Evolutionary conservation across 768 basidiomycete species (phyloP), one percentile per base, ranked within the genome.

Genomic region (Cystofilobasidium bisporidii): DNA sequence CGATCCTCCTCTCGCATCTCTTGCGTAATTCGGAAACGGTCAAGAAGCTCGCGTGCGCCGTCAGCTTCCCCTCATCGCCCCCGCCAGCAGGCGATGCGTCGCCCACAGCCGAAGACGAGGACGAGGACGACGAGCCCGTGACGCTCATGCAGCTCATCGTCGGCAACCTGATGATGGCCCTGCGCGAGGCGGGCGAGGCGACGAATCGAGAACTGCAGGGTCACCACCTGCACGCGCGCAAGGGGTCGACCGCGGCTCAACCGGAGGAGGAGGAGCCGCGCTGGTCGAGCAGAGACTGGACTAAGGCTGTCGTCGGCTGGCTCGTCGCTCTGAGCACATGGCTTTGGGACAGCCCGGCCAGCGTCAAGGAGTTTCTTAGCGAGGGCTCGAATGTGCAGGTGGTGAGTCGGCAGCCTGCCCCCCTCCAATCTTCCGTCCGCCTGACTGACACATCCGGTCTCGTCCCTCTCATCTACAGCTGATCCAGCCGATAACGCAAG

Each of bases 281-380:
- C 18, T 64, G 63, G 68, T 64, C 41, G 58, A 48, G 38, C 18
- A 80, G 87, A 59, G 93, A 96, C 73, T 97, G 92, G 91, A 91
- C 91, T 70, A 81, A 91, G 67, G 79, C 94, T 57, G 86, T 92
- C 73, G 85, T 89, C 11, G 88, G 86, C 0, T 94, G 97, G 74
- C 80, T 98, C 41, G 83, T 84, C 58, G 76, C 96, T 63, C 81
- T 99, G 38, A 81, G 84, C 5, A 90, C 92, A 70, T 99, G 96
- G 96, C 80, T 96, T 10, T 99, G 93, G 93, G 94, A 98, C 73
- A 93, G 96, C 72, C 86, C 92, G 0, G 83, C 81, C 62, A 86
- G 88, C 0, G 91, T 96, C 61, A 82, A 85, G 69, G 91, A 89
- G 74, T 94, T 97, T 74, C 79, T 99, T 71, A 86, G 89, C 50